Evolutionary conservation across 345 rosid genomes (phyloP).

Genomic region (Heritiera littoralis): DNA sequence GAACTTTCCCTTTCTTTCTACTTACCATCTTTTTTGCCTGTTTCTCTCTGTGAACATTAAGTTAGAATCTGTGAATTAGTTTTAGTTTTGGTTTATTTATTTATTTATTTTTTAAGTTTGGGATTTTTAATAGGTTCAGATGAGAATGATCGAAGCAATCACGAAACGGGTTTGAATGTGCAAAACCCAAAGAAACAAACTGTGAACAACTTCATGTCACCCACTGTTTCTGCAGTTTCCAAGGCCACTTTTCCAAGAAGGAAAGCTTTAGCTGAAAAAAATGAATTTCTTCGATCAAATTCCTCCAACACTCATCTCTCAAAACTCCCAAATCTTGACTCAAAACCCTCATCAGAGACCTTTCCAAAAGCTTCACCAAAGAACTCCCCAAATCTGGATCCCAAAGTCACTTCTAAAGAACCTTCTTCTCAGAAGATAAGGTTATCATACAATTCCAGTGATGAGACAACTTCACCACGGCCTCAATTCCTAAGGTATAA

Average conservation of each 20-base stretch:
- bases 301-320: conserved; percentile 17
- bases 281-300: conserved; percentile 17
- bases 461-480: conserved; percentile 31
- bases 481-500: conserved; percentile 45
- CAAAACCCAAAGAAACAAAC: conserved; percentile 23
- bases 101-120: not conserved
- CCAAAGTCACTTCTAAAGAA: not conserved
- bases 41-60: not conserved
- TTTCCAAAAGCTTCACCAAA: not conserved
- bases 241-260: conserved; percentile 34
- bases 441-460: conserved; percentile 2
- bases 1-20: not conserved
- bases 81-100: not conserved
- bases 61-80: not conserved
- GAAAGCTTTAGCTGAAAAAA: conserved; percentile 45
- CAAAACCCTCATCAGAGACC: not conserved
- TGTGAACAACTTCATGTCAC: conserved; percentile 36
- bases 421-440: not conserved
- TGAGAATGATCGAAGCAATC: conserved; percentile 34
- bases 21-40: not conserved
- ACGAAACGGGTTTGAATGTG: conserved; percentile 9
- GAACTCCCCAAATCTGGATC: conserved; percentile 11
- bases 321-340: conserved; percentile 12
- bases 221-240: conserved; percentile 38
- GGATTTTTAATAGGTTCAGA: conserved; percentile 21